phyloP scores from a whole-genome alignment of 2,329 filamentous ascomycete genomes.

The Phyllosticta paracitricarpa region DNA sequence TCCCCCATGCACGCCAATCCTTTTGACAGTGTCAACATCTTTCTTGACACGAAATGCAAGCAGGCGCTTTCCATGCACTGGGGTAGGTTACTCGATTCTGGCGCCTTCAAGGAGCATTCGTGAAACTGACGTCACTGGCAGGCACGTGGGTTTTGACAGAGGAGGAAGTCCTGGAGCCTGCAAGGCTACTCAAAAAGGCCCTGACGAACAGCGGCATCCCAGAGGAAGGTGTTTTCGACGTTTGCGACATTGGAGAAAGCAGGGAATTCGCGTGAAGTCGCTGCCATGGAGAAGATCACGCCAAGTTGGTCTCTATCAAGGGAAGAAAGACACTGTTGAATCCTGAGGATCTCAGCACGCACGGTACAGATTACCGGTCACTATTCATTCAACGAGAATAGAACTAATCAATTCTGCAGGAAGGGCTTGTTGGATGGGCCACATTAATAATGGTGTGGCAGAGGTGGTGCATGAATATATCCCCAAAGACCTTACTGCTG shows the following conservation, averaged over 20 bases:
- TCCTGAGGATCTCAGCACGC: not conserved
- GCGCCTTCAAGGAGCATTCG: not conserved
- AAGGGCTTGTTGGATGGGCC: not conserved
- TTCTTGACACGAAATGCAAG: conserved; percentile 69
- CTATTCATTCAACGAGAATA: not conserved
- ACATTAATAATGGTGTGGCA: no score
- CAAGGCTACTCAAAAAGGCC: conserved; percentile 60
- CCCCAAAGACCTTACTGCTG: no score
- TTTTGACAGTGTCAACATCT: conserved; percentile 81
- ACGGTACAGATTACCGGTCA: not conserved
- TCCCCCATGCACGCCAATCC: conserved; percentile 79
- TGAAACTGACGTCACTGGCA: not conserved
- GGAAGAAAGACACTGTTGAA: not conserved
- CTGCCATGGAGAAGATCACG: not conserved
- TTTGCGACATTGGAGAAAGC: conserved; percentile 77
- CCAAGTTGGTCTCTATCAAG: not conserved
- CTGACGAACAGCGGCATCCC: conserved; percentile 55
- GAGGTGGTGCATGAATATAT: no score
- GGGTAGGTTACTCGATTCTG: conserved; percentile 41
- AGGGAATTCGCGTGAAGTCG: conserved; percentile 47
- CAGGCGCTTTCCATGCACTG: conserved; percentile 82
- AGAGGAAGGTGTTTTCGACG: conserved; percentile 67
- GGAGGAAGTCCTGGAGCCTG: conserved; percentile 80
- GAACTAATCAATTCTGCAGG: not conserved
- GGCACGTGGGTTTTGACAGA: conserved; percentile 66